A percentile compares a stretch with the other conserved stretches of the same genome.
phyloP scores from a whole-genome alignment of 176 grass and related monocot genomes.

The Lolium rigidum region DNA sequence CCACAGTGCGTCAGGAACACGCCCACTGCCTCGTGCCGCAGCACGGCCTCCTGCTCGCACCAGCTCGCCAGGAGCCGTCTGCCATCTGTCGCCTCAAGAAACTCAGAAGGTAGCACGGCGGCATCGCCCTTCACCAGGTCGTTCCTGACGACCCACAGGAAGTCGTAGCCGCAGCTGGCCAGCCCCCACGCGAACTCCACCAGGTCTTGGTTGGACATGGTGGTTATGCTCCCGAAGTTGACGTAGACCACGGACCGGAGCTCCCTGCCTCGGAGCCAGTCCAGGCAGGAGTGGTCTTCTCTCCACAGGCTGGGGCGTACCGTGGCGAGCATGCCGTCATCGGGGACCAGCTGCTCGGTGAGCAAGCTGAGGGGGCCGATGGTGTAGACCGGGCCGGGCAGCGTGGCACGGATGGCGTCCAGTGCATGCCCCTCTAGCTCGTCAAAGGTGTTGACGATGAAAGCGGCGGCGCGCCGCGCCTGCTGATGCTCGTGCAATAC shows the following conservation, averaged over 20 bases:
- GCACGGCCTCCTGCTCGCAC: conserved; percentile 32
- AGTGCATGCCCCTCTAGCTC: no score
- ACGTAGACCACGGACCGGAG: conserved; percentile 51
- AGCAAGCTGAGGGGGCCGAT: no score
- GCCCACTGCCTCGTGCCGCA: background rate
- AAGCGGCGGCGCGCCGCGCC: no score
- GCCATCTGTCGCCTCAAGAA: background rate
- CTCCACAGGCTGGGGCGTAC: no score
- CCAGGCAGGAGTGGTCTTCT: no score
- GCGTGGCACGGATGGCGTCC: no score
- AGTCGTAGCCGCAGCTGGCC: conserved; percentile 49
- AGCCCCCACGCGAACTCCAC: conserved; percentile 85
- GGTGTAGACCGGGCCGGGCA: no score
- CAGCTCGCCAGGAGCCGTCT: conserved; percentile 6
- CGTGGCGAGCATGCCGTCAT: no score
- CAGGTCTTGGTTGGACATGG: conserved; percentile 25
- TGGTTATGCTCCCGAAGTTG: conserved; percentile 46
- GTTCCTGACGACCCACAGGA: conserved; percentile 58
- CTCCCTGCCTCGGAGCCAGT: conserved; percentile 35
- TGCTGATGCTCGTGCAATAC: no score
- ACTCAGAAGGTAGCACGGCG: background rate
- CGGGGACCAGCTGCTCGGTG: no score
- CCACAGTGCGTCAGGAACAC: conserved; percentile 42
- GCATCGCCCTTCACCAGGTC: background rate
- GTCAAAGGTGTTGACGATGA: no score